These are phyloP conservation scores for Mycena chlorophos DNA, from an alignment of 768 basidiomycete species.

Conservation along the genomic window DNA sequence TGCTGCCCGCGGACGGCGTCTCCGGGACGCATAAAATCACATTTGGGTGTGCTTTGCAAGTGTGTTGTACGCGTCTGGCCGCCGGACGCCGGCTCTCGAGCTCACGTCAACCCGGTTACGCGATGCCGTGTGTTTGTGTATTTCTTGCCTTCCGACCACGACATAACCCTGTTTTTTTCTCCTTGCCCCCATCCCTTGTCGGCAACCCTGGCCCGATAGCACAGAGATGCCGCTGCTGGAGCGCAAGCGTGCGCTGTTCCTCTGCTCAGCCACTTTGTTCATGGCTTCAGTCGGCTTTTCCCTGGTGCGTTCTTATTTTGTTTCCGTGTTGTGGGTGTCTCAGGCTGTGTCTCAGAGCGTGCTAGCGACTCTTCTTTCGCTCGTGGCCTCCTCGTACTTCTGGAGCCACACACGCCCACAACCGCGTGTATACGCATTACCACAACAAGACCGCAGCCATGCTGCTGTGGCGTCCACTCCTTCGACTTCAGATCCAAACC, in stretches of 20 bases:
- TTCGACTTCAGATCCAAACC: neutral
- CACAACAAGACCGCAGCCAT: neutral
- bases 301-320: neutral
- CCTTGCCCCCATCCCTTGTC: neutral
- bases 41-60: no score
- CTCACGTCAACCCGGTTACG: neutral
- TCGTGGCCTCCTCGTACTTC: neutral
- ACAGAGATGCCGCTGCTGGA: conserved; percentile 3
- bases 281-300: neutral
- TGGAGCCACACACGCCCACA: neutral
- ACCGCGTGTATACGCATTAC: no score
- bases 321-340: neutral
- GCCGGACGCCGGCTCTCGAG: no score
- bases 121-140: no score
- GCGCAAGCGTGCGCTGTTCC: neutral
- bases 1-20: no score
- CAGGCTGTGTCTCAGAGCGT: neutral
- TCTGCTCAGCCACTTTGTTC: neutral
- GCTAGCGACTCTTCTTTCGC: neutral
- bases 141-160: neutral
- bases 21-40: no score
- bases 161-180: neutral
- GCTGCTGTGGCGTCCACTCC: neutral
- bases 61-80: no score
- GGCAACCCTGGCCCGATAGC: no score